These are phyloP conservation scores for Durotheca rogersii DNA, from an alignment of 495 filamentous ascomycete genomes.

Conservation along the genomic window DNA sequence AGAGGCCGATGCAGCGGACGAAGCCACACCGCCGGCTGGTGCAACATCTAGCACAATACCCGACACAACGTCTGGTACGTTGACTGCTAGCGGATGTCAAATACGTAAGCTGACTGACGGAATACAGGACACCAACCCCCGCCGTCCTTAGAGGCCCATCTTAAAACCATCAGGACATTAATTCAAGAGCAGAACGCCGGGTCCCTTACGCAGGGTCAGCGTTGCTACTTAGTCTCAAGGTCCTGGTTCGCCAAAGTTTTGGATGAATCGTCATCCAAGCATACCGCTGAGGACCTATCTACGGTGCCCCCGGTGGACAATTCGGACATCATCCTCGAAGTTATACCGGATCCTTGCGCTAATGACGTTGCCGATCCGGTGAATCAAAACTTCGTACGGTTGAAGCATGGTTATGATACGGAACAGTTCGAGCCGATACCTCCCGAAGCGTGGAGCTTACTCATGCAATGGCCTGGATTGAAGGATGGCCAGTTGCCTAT, in stretches of 20 bases:
- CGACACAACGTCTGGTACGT: conserved; percentile 14
- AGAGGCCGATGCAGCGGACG: conserved; percentile 1
- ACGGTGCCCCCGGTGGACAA: conserved; percentile 71
- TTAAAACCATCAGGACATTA: conserved; percentile 67
- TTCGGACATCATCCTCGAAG: conserved; percentile 61
- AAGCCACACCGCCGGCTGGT: background rate
- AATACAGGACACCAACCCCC: conserved; percentile 22
- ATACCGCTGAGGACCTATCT: conserved; percentile 14
- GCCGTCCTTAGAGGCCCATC: conserved; percentile 50
- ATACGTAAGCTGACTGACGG: conserved; percentile 8
- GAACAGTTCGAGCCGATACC: conserved; percentile 80
- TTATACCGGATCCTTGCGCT: conserved; percentile 45
- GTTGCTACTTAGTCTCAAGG: conserved; percentile 75
- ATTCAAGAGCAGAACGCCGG: conserved; percentile 51
- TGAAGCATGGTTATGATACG: conserved; percentile 68
- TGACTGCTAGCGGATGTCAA: background rate
- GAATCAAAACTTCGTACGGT: conserved; percentile 64
- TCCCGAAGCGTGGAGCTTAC: conserved; percentile 73
- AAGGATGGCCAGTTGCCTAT: conserved; percentile 70
- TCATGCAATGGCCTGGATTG: conserved; percentile 80
- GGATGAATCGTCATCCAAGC: conserved; percentile 25
- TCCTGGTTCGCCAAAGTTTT: conserved; percentile 74
- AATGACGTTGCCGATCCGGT: conserved; percentile 36
- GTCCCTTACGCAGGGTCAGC: conserved; percentile 64
- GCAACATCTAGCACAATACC: conserved; percentile 8